phyloP scores from a whole-genome alignment of 345 rosid genomes.

The sweet orange (Citrus sinensis) region DNA sequence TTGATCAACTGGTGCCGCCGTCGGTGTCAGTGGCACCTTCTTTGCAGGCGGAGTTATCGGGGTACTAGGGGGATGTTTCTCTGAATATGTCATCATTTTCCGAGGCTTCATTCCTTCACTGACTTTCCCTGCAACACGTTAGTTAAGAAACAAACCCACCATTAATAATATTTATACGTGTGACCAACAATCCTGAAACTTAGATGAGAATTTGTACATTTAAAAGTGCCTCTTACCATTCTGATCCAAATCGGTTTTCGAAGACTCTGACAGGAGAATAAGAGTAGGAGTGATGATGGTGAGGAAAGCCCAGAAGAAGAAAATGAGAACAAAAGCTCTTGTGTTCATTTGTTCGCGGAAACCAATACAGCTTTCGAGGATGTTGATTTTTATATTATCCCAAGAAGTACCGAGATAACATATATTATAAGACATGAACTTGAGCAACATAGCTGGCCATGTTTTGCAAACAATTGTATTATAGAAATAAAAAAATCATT shows the following conservation, averaged over 20 bases:
- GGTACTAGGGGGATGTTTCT: slow-evolving; percentile 16
- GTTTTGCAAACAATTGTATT: slow-evolving; percentile 25
- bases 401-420: background rate
- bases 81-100: slow-evolving; percentile 39
- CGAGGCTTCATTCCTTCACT: slow-evolving; percentile 33
- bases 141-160: background rate
- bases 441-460: slow-evolving; percentile 53
- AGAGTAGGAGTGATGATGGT: slow-evolving; percentile 84
- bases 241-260: slow-evolving; percentile 30
- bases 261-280: slow-evolving; percentile 67
- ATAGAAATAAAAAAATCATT: background rate
- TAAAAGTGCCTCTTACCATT: slow-evolving; percentile 29
- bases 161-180: background rate
- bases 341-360: slow-evolving; percentile 48
- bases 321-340: slow-evolving; percentile 66
- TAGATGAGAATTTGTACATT: background rate
- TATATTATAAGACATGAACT: background rate
- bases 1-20: slow-evolving; percentile 21
- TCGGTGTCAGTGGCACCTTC: slow-evolving; percentile 11
- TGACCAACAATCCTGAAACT: background rate
- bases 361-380: background rate
- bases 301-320: slow-evolving; percentile 94
- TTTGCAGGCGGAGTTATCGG: background rate
- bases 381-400: background rate
- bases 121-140: slow-evolving; percentile 17